Evolutionary conservation across 2,329 filamentous ascomycete species (phyloP).

Genomic region (Claviceps sp.): DNA sequence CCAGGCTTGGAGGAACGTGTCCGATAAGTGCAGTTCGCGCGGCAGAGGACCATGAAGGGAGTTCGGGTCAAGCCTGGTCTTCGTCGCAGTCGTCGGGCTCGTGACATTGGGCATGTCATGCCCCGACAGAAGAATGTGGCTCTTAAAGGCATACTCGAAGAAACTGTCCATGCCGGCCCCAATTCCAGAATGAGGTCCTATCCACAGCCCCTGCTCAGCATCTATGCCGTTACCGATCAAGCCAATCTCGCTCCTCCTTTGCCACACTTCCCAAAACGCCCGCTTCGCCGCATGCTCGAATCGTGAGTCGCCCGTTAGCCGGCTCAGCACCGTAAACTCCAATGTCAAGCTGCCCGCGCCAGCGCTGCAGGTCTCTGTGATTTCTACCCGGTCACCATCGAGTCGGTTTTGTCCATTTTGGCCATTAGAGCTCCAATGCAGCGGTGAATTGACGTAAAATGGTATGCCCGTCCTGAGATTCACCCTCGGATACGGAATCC

Average conservation of each 20-base stretch:
- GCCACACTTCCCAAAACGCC: constrained; percentile 97
- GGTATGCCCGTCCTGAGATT: constrained; percentile 85
- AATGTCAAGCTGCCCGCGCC: constrained; percentile 91
- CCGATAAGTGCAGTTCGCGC: constrained; percentile 55
- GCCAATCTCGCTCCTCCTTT: constrained; percentile 68
- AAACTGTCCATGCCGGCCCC: constrained; percentile 96
- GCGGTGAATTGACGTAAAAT: constrained; percentile 77
- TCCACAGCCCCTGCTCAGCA: constrained; percentile 81
- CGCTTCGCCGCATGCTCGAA: constrained; percentile 84
- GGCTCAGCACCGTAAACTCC: constrained; percentile 82
- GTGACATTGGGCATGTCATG: constrained; percentile 42
- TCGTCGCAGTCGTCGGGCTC: constrained; percentile 22
- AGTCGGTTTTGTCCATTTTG: constrained; percentile 20
- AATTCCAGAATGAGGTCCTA: constrained; percentile 79
- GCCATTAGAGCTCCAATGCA: constrained; percentile 42
- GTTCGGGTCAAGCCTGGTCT: constrained; percentile 49
- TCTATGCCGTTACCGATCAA: constrained; percentile 87
- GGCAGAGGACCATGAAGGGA: constrained; percentile 45
- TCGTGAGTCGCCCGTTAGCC: constrained; percentile 71
- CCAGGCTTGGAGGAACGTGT: constrained; percentile 73
- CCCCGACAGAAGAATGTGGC: constrained; percentile 78
- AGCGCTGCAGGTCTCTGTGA: constrained; percentile 93
- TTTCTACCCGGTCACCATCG: constrained; percentile 40
- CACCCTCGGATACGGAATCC: constrained; percentile 86
- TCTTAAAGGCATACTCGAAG: constrained; percentile 95